Evolutionary conservation across 2,329 filamentous ascomycete species (phyloP), one percentile per base, ranked within the genome.

Genomic region (Trichoderma sp.): DNA sequence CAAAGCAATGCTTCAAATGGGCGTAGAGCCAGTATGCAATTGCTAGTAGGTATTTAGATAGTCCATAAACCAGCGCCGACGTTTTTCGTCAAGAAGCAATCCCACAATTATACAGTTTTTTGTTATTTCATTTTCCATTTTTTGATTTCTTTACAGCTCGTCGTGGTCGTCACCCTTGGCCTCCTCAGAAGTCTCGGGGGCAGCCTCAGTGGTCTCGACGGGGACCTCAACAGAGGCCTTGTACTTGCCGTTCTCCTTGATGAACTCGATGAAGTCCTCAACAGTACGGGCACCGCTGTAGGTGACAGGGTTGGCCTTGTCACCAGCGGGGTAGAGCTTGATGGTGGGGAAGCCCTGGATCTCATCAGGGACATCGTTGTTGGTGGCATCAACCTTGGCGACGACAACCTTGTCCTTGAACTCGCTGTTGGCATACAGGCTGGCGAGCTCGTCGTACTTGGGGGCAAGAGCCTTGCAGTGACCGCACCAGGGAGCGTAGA

Each of bases 391-490:
- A 80, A 99, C 93, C 93, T 99, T 99, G 86, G 95, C 97, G 83
- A 99, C 94, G 81, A 97, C 89, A 76, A 99, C 94, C 87, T 95
- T 92, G 87, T 92, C 89, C 85, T 94, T 93, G 86, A 92, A 93
- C 80, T 94, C 92, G 88, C 93, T 88, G 91, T 91, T 85, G 91
- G 91, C 89, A 87, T 95, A 98, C 76, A 91, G 89, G 76, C 89
- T 85, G 75, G 91, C 97, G 76, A 99, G 93, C 85, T 98, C 94
- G 78, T 99, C 97, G 86, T 98, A 99, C 86, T 98, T 93, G 82
- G 97, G 97, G 75, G 97, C 96, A 77, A 99, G 93, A 85, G 92
- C 95, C 91, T 98, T 98, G 94, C 97, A 99, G 91, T 99, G 97
- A 81, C 97, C 97, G 85, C 97, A 99, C 97, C 97, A 99, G 78